Evolutionary conservation across 495 filamentous ascomycete genomes (phyloP).

Genomic region (Hypoxylon fuscum): DNA sequence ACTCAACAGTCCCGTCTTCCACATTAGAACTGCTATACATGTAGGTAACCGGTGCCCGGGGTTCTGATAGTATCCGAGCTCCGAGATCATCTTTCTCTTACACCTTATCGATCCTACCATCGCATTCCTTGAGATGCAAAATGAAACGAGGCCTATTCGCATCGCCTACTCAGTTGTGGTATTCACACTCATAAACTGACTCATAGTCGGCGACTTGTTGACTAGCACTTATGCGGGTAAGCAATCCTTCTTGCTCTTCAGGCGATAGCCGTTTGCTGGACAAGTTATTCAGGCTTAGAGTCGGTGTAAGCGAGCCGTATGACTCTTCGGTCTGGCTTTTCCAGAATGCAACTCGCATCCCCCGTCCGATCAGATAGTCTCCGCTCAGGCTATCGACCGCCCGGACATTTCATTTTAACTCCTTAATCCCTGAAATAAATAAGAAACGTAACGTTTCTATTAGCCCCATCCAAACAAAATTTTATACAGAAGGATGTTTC

Average conservation of each 20-base stretch:
- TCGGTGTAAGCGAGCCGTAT: not conserved
- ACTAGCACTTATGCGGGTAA: no score
- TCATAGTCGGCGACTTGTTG: no score
- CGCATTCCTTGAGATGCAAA: no score
- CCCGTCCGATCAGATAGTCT: not conserved
- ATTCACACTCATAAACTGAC: no score
- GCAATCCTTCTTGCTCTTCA: no score
- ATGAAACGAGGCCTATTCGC: no score
- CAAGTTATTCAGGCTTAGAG: not conserved
- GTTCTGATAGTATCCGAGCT: not conserved
- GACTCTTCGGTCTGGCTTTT: not conserved
- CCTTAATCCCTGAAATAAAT: not conserved
- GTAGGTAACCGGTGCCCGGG: not conserved
- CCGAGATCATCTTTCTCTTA: not conserved
- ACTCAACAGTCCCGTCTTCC: no score
- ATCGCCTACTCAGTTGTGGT: no score
- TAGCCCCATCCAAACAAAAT: not conserved
- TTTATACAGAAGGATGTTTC: no score
- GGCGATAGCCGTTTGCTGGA: no score
- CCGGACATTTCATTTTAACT: not conserved
- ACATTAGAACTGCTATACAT: no score
- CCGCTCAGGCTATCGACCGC: not conserved
- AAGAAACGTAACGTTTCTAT: not conserved
- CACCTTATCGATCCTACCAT: conserved; percentile 1
- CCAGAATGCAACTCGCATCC: not conserved